phyloP scores from a whole-genome alignment of 2,329 filamentous ascomycete species.

The Apiospora pterosperma region DNA sequence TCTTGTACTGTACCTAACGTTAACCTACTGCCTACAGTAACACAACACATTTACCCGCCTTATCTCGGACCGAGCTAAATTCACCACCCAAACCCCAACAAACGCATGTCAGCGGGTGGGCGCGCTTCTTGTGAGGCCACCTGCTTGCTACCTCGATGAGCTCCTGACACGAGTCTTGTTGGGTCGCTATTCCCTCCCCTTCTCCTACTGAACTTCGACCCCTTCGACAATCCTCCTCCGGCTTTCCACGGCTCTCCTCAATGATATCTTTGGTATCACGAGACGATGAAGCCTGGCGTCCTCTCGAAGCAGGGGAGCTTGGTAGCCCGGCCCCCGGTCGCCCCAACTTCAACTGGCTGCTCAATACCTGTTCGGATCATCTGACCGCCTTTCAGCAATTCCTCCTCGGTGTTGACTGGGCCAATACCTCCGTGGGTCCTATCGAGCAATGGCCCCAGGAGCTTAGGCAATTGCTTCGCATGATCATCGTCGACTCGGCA shows the following conservation, averaged over 20 bases:
- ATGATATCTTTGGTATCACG: conserved; percentile 34
- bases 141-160: not conserved
- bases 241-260: not conserved
- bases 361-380: conserved; percentile 7
- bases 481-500: conserved; percentile 31
- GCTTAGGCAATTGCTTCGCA: conserved; percentile 33
- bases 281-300: conserved; percentile 26
- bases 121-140: not conserved
- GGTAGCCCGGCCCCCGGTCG: not conserved
- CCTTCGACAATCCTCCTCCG: not conserved
- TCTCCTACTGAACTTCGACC: not conserved
- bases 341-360: conserved; percentile 19
- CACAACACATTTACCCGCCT: not conserved
- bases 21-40: too few relatives aligned
- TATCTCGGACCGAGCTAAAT: not conserved
- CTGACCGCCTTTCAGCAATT: conserved; percentile 20
- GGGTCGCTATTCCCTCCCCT: not conserved
- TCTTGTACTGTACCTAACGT: too few relatives aligned
- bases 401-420: conserved; percentile 37
- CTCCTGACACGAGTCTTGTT: not conserved
- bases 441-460: conserved; percentile 34
- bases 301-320: not conserved
- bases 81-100: not conserved
- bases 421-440: conserved; percentile 35
- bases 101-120: not conserved